Evolutionary conservation across 139 green algal species (phyloP).

Genomic region (Protoeuglena noctilucae): DNA sequence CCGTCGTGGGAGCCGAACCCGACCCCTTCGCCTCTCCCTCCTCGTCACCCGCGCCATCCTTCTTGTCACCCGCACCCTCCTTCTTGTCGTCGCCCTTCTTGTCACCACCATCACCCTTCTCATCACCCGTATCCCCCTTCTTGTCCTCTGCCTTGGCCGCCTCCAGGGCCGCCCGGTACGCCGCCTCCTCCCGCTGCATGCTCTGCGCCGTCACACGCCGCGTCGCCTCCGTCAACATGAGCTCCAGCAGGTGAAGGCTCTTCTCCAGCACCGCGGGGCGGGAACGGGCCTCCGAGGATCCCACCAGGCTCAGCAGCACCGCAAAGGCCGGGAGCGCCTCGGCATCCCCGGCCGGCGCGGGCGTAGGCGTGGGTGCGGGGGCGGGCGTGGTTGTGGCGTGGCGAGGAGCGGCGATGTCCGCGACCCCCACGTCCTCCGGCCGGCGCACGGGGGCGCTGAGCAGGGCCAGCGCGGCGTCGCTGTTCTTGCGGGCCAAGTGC

Average conservation of each 20-base stretch:
- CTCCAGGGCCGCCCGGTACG: constrained; percentile 2
- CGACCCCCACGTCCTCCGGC: constrained; percentile 22
- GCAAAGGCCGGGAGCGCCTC: constrained; percentile 23
- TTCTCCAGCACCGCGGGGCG: constrained; percentile 34
- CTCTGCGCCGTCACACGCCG: constrained; percentile 5
- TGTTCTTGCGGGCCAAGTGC: not conserved
- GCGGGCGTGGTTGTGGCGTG: not conserved
- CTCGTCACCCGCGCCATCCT: constrained; percentile 10
- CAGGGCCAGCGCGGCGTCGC: not conserved
- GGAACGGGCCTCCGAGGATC: constrained; percentile 25
- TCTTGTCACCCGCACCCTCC: constrained; percentile 1
- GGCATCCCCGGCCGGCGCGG: not conserved
- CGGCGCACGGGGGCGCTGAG: not conserved
- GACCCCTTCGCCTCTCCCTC: constrained; percentile 16
- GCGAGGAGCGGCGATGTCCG: constrained; percentile 22
- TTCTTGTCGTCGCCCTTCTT: constrained; percentile 3
- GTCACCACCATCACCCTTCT: constrained; percentile 4
- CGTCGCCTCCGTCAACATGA: constrained; percentile 18
- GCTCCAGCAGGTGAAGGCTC: constrained; percentile 40
- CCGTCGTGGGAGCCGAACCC: constrained; percentile 1
- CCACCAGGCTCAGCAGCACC: constrained; percentile 50
- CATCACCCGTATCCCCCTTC: constrained; percentile 8
- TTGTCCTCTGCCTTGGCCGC: not conserved
- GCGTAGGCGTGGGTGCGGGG: not conserved
- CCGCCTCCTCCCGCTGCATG: constrained; percentile 10